These are phyloP conservation scores for Psidium guajava DNA, from an alignment of 345 rosid species.

Conservation along the genomic window DNA sequence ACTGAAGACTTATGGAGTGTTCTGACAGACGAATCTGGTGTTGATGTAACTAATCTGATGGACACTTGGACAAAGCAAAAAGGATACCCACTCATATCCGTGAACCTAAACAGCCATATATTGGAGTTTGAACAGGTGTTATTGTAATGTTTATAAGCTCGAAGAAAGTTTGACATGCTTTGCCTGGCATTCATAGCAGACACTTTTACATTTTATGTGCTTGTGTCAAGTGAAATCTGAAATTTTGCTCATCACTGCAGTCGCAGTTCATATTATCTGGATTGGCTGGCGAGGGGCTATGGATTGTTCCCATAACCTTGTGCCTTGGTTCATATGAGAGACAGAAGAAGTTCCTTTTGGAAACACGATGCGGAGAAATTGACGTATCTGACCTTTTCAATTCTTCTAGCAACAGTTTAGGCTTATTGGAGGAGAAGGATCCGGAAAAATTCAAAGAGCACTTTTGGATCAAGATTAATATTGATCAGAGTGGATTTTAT, in stretches of 20 bases:
- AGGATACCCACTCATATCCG: slow-evolving; percentile 27
- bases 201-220: not conserved
- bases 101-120: slow-evolving; percentile 8
- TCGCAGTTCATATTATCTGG: slow-evolving; percentile 19
- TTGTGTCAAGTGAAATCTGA: not conserved
- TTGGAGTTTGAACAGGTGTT: slow-evolving; percentile 30
- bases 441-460: not conserved
- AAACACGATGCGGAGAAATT: slow-evolving; percentile 13
- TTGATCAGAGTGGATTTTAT: slow-evolving; percentile 33
- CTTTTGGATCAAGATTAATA: slow-evolving; percentile 28
- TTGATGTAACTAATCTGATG: slow-evolving; percentile 17
- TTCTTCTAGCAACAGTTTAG: slow-evolving; percentile 3
- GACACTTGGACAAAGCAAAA: slow-evolving; percentile 33
- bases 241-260: slow-evolving; percentile 6
- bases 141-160: not conserved
- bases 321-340: slow-evolving; percentile 13
- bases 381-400: slow-evolving; percentile 12
- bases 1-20: slow-evolving; percentile 27
- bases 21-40: slow-evolving; percentile 18
- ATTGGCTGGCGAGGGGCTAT: slow-evolving; percentile 12
- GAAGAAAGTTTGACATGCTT: not conserved
- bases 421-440: slow-evolving; percentile 1
- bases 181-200: not conserved
- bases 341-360: slow-evolving; percentile 20
- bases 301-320: slow-evolving; percentile 28